These are phyloP conservation scores for Scutellaria barbata DNA, from an alignment of 257 asterid genomes.

Conservation along the genomic window DNA sequence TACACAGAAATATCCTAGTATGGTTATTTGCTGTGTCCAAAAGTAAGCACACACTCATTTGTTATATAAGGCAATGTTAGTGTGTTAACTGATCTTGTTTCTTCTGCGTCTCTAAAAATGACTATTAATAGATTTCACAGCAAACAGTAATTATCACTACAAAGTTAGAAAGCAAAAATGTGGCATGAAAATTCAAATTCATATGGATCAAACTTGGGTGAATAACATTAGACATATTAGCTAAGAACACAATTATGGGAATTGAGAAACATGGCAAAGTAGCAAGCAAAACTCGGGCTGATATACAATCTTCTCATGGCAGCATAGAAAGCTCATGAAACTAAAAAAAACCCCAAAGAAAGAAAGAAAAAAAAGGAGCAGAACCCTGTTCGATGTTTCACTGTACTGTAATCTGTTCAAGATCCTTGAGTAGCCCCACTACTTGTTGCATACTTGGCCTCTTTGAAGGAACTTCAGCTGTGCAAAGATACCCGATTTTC, in stretches of 20 bases:
- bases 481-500: slow-evolving; percentile 87
- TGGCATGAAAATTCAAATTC: slow-evolving; percentile 10
- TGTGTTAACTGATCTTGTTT: too few species aligned
- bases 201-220: slow-evolving; percentile 30
- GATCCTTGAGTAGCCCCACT: slow-evolving; percentile 87
- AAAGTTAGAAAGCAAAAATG: background rate
- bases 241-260: slow-evolving; percentile 29
- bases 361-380: background rate
- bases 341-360: slow-evolving; percentile 21
- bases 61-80: too few species aligned
- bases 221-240: slow-evolving; percentile 36
- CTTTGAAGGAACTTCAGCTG: slow-evolving; percentile 76
- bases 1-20: background rate
- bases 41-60: too few species aligned
- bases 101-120: too few species aligned
- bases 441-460: slow-evolving; percentile 92
- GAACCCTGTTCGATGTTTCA: slow-evolving; percentile 27
- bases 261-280: slow-evolving; percentile 19
- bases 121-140: too few species aligned
- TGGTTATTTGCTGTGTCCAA: background rate
- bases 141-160: background rate
- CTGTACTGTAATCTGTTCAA: slow-evolving; percentile 56
- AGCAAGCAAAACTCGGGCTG: slow-evolving; percentile 39
- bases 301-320: slow-evolving; percentile 49
- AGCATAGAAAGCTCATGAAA: slow-evolving; percentile 25